These are phyloP conservation scores for Heimioporus retisporus DNA, from an alignment of 1,284 basidiomycete species.

Conservation along the genomic window DNA sequence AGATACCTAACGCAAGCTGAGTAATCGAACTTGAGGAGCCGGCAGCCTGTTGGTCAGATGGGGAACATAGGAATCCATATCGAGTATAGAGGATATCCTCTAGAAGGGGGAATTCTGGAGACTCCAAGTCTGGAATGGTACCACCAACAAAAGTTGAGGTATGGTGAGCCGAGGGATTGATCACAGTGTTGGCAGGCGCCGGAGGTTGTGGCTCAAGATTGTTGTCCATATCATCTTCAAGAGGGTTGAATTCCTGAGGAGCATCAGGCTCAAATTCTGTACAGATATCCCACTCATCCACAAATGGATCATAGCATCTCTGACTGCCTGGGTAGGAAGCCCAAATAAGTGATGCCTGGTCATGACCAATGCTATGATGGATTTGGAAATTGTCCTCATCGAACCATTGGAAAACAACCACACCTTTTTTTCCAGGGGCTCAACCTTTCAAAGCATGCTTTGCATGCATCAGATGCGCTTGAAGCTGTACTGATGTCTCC, in stretches of 20 bases:
- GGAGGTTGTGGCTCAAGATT: no score
- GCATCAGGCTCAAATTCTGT: neutral
- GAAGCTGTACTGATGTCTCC: neutral
- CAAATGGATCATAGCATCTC: neutral
- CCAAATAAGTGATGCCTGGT: neutral
- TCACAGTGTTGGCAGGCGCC: neutral
- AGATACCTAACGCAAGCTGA: neutral
- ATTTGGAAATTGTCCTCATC: neutral
- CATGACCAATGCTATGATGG: neutral
- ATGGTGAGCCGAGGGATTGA: neutral
- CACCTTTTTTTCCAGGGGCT: neutral
- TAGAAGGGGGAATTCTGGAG: neutral
- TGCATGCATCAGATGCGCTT: neutral
- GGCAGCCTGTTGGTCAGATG: neutral
- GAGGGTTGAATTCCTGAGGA: neutral
- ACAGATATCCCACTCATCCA: slow-evolving; percentile 1
- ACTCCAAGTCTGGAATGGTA: neutral
- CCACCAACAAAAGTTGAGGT: neutral
- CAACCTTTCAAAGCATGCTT: neutral
- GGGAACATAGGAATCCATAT: neutral
- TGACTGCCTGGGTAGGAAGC: neutral
- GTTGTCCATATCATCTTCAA: neutral
- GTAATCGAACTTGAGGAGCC: neutral
- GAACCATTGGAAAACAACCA: neutral
- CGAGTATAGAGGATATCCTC: neutral